Evolutionary conservation across 352 stramenopile species (phyloP), one percentile per base, ranked within the genome.

Genomic region (Phytophthora meadii): DNA sequence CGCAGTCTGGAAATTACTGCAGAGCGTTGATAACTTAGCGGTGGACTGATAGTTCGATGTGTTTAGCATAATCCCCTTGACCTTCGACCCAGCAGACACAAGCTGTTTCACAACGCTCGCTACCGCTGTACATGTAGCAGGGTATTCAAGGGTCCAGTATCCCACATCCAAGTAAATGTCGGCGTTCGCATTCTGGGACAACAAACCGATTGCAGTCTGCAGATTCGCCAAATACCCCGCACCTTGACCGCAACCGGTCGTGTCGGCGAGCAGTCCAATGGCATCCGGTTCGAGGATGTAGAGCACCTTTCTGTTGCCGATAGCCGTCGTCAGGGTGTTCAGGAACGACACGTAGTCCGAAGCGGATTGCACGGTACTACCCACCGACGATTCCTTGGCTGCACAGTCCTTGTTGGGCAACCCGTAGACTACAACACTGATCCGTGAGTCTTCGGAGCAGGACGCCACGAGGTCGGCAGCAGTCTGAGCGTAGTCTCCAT

Each of bases 391-490:
- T 52, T 85, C 81, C 36, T 73, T 75, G 0, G 76, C 77, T 5
- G 78, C 74, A 47, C 85, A 94, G 71, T 94, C 83, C 52, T 92
- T 92, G 67, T 91, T 86, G 4, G 83, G 80, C 19, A 93, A 60
- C 3, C 83, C 85, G 69, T 92, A 91, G 42, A 92, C 72, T 6
- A 92, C 80, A 36, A 90, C 53, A 55, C 63, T 89, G 17, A 90
- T 63, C 6, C 81, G 78, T 36, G 77, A 76, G 19, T 76, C 69
- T 28, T 74, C 54, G 4, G 63, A 28, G 42, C 81, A 88, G 15
- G 55, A 52, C 17, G 58, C 42, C 27, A 87, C 70, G 9, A 90
- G 62, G 30, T 74, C 36, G 42, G 61, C 44, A 1, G 70, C 66
- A 10, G 61, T 75, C 17, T 70, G 40, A 9, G 59, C 65, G 56